Base-by-base conservation (phyloP, 306 rosid species). In the Elaeagnus macrophylla region DNA sequence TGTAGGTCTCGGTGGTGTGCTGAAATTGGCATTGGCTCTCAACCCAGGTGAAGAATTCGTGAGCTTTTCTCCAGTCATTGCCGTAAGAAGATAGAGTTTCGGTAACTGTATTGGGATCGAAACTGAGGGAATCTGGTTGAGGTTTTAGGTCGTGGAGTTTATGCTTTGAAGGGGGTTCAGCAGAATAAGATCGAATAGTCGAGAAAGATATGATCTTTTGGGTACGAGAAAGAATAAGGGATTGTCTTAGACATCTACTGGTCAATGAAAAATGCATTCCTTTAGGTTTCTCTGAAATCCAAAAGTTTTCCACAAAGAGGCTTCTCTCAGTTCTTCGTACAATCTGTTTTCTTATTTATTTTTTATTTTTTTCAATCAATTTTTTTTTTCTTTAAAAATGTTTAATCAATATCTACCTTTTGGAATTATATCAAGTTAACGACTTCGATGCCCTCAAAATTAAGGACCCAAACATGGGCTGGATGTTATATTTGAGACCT, bases 41-140 rank as follows among this genome's bases (percentile, higher is more conserved):
- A 12, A 71, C 77, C 91, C 91, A 90, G 56, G 59, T 75, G 86
- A 90, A 90, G 75, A 90, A 90, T 5, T 86, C 94, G n/a, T 76
- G 39, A 7, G 97, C 95, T 8, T 75, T 78, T 47, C 68, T 79
- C 94, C 94, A 90, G 59, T 90, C 96, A 25, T 90, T 86, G 83
- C 78, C 73, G 73, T 74, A 80, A 10, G 89, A 74, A 12, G 71
- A 12, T 0, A 86, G 86, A 11, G 94, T 79, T 42, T 75, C 80
- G 0, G 67, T 72, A 7, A 83, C 83, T 1, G 88, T 66, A 51
- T 65, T 8, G 48, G 71, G 66, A 40, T 82, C 81, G 16, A 73
- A 25, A 0, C 36, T 55, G 48, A 42, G 10, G 42, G 61, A 20
- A 10, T 17, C 55, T 11, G 74, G 9, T 51, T 35, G 64, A 9